Base-by-base conservation (phyloP, 768 basidiomycete genomes). In the Boletus insuetus region DNA sequence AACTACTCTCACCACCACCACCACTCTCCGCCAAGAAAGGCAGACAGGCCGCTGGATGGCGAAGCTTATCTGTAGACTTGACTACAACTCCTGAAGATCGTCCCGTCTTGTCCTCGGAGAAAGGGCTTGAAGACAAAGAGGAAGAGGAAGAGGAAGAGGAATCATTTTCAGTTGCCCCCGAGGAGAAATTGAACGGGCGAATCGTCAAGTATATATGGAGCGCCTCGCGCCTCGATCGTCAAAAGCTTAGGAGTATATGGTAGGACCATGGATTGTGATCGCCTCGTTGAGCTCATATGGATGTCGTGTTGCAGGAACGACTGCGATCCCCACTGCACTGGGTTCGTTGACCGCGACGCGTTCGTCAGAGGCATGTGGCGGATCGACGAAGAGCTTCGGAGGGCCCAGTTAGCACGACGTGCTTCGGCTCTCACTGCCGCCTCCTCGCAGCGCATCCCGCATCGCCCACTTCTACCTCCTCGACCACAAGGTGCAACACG, bases 281-380 rank as follows among this genome's bases (percentile, higher is more conserved):
- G 12, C 22, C 19, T 13, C 19, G 16, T 32, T 34, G 35, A 45
- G 29, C 26, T 58, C 40, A 42, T 6, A 20, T 40, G 55, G 14
- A 56, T 45, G 12, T 49, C 24, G 42, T 14, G 38, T 35, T 34
- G 14, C 58, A 91, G 90, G 90, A 76, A 74, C 49, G 89, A 89
- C 63, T 89, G 85, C 60, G 89, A 91, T 68, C 69, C 79, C 4
- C 69, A 70, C 4, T 67, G 73, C 6, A 73, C 70, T 31, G 89
- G 88, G 4, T 75, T 75, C n/a, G 74, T 93, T 12, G 80, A 83
- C 58, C 74, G 82, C 6, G 86, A 88, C 17, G 75, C 74, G 17
- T 93, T 93, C 60, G 79, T 84, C 39, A 80, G 78, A 58, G 91
- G 89, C 48, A 91, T 91, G 88, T 91, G 89, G 89, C 82, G 84